A percentile compares a stretch with the other conserved stretches of the same genome.
Conservation (phyloP, 2,329 filamentous ascomycete genomes). For the Davidsoniella eucalypti region DNA sequence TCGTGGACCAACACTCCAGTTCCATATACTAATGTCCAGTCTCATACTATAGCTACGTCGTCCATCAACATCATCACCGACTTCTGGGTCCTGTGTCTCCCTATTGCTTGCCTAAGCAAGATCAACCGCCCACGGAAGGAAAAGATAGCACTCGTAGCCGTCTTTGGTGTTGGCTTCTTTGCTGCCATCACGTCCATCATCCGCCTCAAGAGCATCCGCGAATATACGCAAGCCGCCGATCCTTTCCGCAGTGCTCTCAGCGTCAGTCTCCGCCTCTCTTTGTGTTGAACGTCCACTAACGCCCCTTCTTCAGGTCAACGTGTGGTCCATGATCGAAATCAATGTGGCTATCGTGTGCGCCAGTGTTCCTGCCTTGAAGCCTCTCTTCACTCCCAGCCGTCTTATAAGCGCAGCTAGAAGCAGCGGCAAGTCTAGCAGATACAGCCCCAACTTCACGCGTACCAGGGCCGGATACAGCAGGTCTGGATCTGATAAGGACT, state of each 20-base stretch:
- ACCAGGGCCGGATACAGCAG: constrained; percentile 5
- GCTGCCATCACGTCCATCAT: constrained; percentile 23
- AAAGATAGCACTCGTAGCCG: constrained; percentile 30
- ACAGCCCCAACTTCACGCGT: constrained; percentile 6
- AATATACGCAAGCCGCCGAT: constrained; percentile 22
- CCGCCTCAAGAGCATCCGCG: constrained; percentile 24
- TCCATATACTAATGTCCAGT: neutral
- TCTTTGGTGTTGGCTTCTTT: constrained; percentile 27
- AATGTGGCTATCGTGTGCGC: constrained; percentile 34
- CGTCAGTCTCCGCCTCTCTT: constrained; percentile 16
- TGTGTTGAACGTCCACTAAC: neutral
- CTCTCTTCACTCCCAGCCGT: constrained; percentile 24
- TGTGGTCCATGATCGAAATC: constrained; percentile 33
- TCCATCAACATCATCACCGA: constrained; percentile 31
- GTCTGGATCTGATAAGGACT: constrained; percentile 5
- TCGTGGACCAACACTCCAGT: neutral
- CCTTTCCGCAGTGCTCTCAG: constrained; percentile 18
- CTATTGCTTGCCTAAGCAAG: constrained; percentile 26
- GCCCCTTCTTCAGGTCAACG: constrained; percentile 17
- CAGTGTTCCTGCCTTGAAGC: constrained; percentile 32
- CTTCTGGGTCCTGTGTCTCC: constrained; percentile 27
- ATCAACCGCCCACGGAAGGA: constrained; percentile 31
- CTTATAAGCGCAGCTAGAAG: constrained; percentile 11
- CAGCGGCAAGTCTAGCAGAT: neutral
- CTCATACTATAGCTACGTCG: constrained; percentile 21